A percentile compares a stretch with the other conserved stretches of the same genome.
Conservation (phyloP, 169 alveolate species). For the Plasmodium gonderi region DNA sequence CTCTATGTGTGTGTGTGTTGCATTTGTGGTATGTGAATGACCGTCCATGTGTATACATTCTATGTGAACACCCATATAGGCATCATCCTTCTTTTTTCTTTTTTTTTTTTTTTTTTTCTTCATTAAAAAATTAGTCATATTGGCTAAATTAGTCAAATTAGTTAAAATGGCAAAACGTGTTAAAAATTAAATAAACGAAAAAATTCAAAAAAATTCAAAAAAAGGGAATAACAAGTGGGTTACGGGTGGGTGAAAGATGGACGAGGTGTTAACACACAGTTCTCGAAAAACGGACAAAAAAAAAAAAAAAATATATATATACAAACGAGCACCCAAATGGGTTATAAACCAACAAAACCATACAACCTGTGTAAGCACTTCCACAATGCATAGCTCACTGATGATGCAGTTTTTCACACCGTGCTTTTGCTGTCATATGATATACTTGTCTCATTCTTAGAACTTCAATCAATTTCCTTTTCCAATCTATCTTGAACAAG, state of each 20-base stretch:
- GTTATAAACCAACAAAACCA: too few relatives aligned
- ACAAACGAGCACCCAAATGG: too few relatives aligned
- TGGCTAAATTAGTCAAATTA: not conserved
- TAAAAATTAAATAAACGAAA: not conserved
- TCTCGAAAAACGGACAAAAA: too few relatives aligned
- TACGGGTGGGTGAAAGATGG: too few relatives aligned
- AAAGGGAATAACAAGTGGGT: too few relatives aligned
- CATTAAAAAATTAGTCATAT: not conserved
- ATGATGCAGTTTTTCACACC: not conserved
- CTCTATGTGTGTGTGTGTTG: too few relatives aligned
- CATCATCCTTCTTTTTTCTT: not conserved
- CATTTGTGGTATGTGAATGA: too few relatives aligned
- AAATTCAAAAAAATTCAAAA: too few relatives aligned
- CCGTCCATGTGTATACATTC: not conserved
- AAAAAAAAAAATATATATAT: too few relatives aligned
- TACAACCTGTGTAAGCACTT: too few relatives aligned
- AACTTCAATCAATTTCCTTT: constrained; percentile 8
- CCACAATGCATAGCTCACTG: not conserved
- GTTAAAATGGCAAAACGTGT: not conserved
- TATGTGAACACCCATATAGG: not conserved
- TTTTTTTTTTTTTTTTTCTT: not conserved
- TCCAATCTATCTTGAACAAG: not conserved
- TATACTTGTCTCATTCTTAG: not conserved
- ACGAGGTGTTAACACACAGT: too few relatives aligned
- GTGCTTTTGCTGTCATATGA: not conserved